These are phyloP conservation scores for Fistulinella prunicolor DNA, from an alignment of 768 basidiomycete species.

Conservation along the genomic window DNA sequence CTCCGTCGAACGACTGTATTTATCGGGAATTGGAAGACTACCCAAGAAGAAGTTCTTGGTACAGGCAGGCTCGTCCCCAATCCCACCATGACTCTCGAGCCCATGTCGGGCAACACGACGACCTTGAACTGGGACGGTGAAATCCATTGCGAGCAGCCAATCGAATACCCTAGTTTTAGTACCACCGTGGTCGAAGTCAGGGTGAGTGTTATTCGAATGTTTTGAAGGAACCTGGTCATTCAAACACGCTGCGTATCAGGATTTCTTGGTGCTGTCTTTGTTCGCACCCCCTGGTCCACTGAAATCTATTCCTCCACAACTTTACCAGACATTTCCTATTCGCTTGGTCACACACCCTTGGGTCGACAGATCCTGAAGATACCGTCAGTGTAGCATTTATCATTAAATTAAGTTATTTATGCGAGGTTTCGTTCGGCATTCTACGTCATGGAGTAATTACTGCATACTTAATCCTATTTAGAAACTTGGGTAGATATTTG, in stretches of 20 bases:
- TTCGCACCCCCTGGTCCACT: slow-evolving; percentile 36
- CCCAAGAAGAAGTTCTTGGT: slow-evolving; percentile 38
- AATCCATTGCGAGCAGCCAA: slow-evolving; percentile 37
- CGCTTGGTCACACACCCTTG: slow-evolving; percentile 62
- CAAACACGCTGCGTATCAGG: slow-evolving; percentile 36
- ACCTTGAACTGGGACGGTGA: slow-evolving; percentile 65
- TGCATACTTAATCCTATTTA: slow-evolving; percentile 11
- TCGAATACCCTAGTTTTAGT: slow-evolving; percentile 49
- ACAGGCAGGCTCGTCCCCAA: slow-evolving; percentile 41
- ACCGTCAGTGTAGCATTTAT: slow-evolving; percentile 7
- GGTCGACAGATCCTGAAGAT: slow-evolving; percentile 27
- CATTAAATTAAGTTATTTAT: slow-evolving; percentile 17
- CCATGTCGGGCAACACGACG: slow-evolving; percentile 26
- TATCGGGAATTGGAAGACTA: slow-evolving; percentile 18
- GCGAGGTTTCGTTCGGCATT: background rate
- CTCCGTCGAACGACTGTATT: slow-evolving; percentile 51
- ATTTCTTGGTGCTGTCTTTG: slow-evolving; percentile 55
- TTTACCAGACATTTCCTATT: slow-evolving; percentile 53
- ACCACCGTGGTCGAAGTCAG: slow-evolving; percentile 47
- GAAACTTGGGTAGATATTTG: background rate
- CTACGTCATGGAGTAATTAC: background rate
- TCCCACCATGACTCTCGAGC: slow-evolving; percentile 38
- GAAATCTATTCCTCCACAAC: slow-evolving; percentile 34
- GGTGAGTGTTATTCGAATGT: slow-evolving; percentile 32
- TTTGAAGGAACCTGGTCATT: background rate